A percentile compares a stretch with the other conserved stretches of the same genome.
Conservation (phyloP, 805 yeast species). For the Metschnikowia reukaufii region DNA sequence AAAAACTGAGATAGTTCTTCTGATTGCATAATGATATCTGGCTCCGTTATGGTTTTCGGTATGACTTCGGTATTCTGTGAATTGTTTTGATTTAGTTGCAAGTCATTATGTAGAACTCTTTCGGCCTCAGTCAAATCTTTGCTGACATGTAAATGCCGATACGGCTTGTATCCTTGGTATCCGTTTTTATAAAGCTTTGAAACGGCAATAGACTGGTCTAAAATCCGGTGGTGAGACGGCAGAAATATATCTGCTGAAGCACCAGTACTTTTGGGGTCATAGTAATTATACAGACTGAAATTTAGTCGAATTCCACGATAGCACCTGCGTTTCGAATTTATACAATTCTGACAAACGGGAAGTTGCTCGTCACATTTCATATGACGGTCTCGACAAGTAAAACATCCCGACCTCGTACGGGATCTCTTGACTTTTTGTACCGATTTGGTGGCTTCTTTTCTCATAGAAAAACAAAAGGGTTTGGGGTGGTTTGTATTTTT, state of each 20-base stretch:
- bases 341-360: constrained; percentile 60
- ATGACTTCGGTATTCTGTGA: neutral
- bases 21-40: neutral
- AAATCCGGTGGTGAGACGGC: constrained; percentile 19
- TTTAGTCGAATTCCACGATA: constrained; percentile 47
- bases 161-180: constrained; percentile 30
- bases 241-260: neutral
- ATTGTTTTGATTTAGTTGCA: constrained; percentile 3
- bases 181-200: constrained; percentile 42
- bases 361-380: constrained; percentile 66
- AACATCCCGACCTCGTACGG: constrained; percentile 52
- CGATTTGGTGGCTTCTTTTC: constrained; percentile 1
- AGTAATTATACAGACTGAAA: constrained; percentile 43
- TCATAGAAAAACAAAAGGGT: constrained; percentile 2
- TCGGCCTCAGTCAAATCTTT: constrained; percentile 37
- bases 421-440: constrained; percentile 27
- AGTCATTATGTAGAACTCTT: constrained; percentile 10
- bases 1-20: constrained; percentile 7
- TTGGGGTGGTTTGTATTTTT: neutral
- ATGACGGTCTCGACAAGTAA: constrained; percentile 64
- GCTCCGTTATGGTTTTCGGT: neutral
- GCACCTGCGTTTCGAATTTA: constrained; percentile 49
- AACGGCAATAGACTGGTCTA: constrained; percentile 46
- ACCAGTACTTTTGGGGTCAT: constrained; percentile 26
- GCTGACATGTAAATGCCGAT: constrained; percentile 29